Base-by-base conservation (phyloP, 768 basidiomycete species). In the Holtermannia corniformis region DNA sequence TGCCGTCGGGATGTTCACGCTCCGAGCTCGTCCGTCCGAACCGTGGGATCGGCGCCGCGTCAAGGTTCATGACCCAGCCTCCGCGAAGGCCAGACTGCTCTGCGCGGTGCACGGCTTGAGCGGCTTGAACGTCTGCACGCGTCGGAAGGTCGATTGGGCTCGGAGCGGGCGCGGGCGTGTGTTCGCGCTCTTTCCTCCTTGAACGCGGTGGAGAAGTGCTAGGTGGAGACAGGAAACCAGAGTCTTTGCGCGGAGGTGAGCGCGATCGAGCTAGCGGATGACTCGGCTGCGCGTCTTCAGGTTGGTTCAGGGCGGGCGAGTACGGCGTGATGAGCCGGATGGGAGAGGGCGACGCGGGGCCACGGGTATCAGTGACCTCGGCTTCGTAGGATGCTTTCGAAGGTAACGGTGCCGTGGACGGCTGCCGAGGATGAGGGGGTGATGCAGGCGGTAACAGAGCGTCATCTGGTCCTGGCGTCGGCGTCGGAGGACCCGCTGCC, bases 1-100 rank as follows among this genome's bases (percentile, higher is more conserved):
- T 16, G 14, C 47, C 54, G 2, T 54, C 57, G 28, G 21, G 19
- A 19, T 19, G 21, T 13, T 24, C 20, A 41, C 25, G 22, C 22
- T 28, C 16, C 16, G 7, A 16, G 16, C 32, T 37, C 16, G 32
- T 16, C 32, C 32, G 32, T 37, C 32, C 32, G 32, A 37, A 37
- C 7, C 32, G 32, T 7, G 10, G 32, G 32, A 37, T 37, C 7
- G 32, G 32, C 16, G 32, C 32, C 0, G 58, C 57, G 46, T 68
- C 67, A n/a, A 63, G 40, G 40, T 62, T 62, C 70, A 74, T 70
- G 47, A 74, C 63, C 72, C 72, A 74, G 4, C 72, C 72, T 12
- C 72, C 72, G 28, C 72, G 58, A 13, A 74, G 55, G 1, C 69
- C 69, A 14, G 54, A 58, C 14, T 52, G 47, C 51, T 74, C 72